Conservation (phyloP, 2,329 filamentous ascomycete genomes). For the Pseudocercospora fuligena region DNA sequence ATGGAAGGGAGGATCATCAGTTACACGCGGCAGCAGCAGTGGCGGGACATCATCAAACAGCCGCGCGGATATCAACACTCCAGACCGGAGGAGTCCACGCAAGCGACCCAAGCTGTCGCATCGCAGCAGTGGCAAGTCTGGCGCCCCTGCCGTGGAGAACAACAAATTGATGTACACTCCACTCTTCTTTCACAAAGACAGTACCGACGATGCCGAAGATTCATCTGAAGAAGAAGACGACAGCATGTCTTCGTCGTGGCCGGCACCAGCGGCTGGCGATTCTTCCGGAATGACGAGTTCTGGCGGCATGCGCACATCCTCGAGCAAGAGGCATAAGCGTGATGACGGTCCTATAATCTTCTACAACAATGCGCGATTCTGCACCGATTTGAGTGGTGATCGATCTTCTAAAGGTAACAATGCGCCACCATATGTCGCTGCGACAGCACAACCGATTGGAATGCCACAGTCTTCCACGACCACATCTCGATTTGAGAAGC, state of each 20-base stretch:
- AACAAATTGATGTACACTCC: slow-evolving; percentile 53
- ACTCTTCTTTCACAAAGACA: slow-evolving; percentile 53
- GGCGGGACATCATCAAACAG: slow-evolving; percentile 32
- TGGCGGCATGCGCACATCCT: slow-evolving; percentile 46
- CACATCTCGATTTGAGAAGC: slow-evolving; percentile 33
- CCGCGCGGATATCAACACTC: slow-evolving; percentile 25
- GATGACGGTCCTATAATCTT: slow-evolving; percentile 80
- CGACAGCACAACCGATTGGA: slow-evolving; percentile 29
- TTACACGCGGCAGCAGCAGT: slow-evolving; percentile 67
- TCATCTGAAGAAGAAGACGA: slow-evolving; percentile 43
- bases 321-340: slow-evolving; percentile 54
- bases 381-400: slow-evolving; percentile 77
- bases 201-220: slow-evolving; percentile 46
- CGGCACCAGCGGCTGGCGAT: slow-evolving; percentile 35
- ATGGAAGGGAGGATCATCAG: slow-evolving; percentile 72
- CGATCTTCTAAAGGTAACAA: slow-evolving; percentile 35
- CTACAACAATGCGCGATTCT: slow-evolving; percentile 79
- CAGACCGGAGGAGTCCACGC: slow-evolving; percentile 33
- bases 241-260: slow-evolving; percentile 40
- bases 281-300: slow-evolving; percentile 54
- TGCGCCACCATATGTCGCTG: slow-evolving; percentile 31
- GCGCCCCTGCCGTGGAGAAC: slow-evolving; percentile 27
- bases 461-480: slow-evolving; percentile 3
- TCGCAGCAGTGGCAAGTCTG: slow-evolving; percentile 25
- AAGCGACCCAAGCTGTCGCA: slow-evolving; percentile 38